Conservation (phyloP, 1,284 basidiomycete species). For the Wallemia hederae region DNA sequence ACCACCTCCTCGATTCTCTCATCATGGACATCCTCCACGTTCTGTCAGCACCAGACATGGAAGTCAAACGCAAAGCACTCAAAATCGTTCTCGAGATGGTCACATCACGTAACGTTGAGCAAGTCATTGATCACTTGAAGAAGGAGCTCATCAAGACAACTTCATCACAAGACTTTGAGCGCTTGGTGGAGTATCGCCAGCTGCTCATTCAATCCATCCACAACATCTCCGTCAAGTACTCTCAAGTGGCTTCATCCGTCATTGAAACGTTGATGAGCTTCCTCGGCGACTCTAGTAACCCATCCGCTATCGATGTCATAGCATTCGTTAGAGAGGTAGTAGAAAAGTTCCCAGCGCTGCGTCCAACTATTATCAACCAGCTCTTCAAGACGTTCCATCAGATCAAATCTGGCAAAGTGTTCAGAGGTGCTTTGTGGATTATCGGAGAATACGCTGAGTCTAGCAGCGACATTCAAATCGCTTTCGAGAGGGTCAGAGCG, state of each 20-base stretch:
- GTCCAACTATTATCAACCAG: conserved; percentile 56
- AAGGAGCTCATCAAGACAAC: conserved; percentile 87
- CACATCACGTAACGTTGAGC: conserved; percentile 84
- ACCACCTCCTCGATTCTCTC: conserved; percentile 64
- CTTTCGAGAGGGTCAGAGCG: conserved; percentile 54
- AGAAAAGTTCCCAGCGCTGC: conserved; percentile 81
- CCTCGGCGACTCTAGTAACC: conserved; percentile 82
- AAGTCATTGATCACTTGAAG: conserved; percentile 84
- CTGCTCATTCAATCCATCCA: conserved; percentile 93
- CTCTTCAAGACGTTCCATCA: conserved; percentile 55
- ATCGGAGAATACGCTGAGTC: conserved; percentile 74
- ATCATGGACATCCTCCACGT: conserved; percentile 92
- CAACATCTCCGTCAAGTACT: conserved; percentile 84
- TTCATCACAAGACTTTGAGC: conserved; percentile 46
- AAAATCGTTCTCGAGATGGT: conserved; percentile 78
- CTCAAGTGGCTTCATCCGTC: conserved; percentile 88
- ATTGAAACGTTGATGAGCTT: conserved; percentile 97
- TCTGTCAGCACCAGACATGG: conserved; percentile 71
- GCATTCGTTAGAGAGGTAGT: conserved; percentile 90
- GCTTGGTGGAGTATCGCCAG: conserved; percentile 78
- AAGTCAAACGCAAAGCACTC: conserved; percentile 79
- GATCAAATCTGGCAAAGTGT: conserved; percentile 93
- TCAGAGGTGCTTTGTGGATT: conserved; percentile 90
- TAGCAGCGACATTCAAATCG: conserved; percentile 31
- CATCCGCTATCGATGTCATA: conserved; percentile 81